phyloP scores from a whole-genome alignment of 805 yeast genomes.

The Candida piceae region DNA sequence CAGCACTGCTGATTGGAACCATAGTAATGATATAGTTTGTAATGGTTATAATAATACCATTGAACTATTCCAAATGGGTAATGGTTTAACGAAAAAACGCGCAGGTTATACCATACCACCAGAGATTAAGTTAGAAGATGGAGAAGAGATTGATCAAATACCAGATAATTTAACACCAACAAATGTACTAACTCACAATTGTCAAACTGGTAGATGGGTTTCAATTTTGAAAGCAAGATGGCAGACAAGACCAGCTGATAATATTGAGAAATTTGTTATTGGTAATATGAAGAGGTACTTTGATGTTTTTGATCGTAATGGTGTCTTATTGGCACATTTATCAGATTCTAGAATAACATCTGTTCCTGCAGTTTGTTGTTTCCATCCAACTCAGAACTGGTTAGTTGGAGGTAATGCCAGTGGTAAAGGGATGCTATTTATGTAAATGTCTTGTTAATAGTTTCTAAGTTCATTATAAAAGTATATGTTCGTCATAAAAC shows the following conservation, averaged over 20 bases:
- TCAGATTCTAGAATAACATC: constrained; percentile 60
- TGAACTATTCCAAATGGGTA: constrained; percentile 57
- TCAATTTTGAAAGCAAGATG: constrained; percentile 84
- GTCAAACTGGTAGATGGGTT: constrained; percentile 98
- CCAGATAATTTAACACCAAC: constrained; percentile 51
- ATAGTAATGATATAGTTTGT: constrained; percentile 66
- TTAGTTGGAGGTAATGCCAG: constrained; percentile 90
- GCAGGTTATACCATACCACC: constrained; percentile 1
- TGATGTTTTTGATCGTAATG: constrained; percentile 75
- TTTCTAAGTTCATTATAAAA: too few species aligned
- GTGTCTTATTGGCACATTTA: constrained; percentile 74
- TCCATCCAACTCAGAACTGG: constrained; percentile 90
- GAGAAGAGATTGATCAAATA: constrained; percentile 19
- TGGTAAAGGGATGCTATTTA: constrained; percentile 73
- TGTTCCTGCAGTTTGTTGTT: constrained; percentile 83
- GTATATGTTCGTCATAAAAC: too few species aligned
- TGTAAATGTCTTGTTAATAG: too few species aligned
- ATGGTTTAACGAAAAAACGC: constrained; percentile 20
- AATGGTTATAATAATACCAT: constrained; percentile 91
- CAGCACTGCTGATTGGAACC: constrained; percentile 80
- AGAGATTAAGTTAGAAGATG: constrained; percentile 10
- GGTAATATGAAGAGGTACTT: constrained; percentile 89
- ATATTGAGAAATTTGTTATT: constrained; percentile 77
- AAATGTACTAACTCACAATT: constrained; percentile 73
- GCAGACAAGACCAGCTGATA: constrained; percentile 70